Evolutionary conservation across 352 stramenopile species (phyloP), one percentile per base, ranked within the genome.

Genomic region (Phytophthora hibernalis): DNA sequence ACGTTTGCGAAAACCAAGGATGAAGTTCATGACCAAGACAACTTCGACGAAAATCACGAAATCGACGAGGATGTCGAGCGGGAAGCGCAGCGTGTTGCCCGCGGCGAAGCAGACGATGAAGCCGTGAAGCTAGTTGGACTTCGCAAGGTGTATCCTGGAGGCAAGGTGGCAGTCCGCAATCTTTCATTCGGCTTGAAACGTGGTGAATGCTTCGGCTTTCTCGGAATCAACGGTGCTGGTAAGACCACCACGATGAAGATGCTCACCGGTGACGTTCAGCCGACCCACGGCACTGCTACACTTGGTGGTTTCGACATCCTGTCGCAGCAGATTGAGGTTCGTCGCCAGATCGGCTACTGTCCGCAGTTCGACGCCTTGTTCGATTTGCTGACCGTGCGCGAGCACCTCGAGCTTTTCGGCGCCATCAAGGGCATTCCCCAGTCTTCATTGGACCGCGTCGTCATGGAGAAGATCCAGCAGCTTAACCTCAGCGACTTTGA

Each of bases 191-290:
- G 79, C 28, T 58, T 97, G 20, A 70, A 76, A 22, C 68, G 76
- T 6, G 92, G 95, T n/a, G 89, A 98, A 43, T 97, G 92, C 59
- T 98, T 98, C 61, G 95, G 95, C 2, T 93, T 97, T 53, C 77
- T 98, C 2, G 95, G 95, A 28, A 95, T 98, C 60, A 98, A 98
- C 63, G 93, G 95, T 20, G 96, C 84, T 3, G 95, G 95, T 33
- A 98, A 99, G 67, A 97, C 92, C 0, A 98, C 95, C 9, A 97
- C 94, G 15, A 95, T 98, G 74, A 97, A 96, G 45, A 97, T 98
- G 78, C 67, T 99, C 15, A 97, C 87, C 5, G 90, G 90, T 15
- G 86, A 98, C 48, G 76, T 93, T 7, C 35, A 83, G 11, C 79
- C 82, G 0, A 87, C 37, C 1, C 66, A 65, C 15, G 83, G 83